Conservation (phyloP, 1,284 basidiomycete genomes). For the Earliella scabrosa region DNA sequence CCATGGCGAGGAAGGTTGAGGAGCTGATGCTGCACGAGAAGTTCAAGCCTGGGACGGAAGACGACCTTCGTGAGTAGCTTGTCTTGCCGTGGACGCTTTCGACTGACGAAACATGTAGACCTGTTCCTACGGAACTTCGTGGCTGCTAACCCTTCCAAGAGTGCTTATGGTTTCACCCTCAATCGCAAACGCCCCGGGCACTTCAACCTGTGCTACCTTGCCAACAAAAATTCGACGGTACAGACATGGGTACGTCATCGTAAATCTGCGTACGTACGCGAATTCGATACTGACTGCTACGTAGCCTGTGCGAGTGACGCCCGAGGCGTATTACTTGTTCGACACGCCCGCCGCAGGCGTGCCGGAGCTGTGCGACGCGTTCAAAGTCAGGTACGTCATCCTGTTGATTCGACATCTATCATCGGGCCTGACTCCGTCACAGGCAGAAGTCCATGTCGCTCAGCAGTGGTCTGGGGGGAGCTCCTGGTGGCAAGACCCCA, state of each 20-base stretch:
- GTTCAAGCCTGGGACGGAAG: conserved; percentile 88
- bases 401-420: background rate
- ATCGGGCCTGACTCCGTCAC: conserved; percentile 10
- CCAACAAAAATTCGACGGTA: conserved; percentile 89
- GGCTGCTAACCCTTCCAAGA: conserved; percentile 91
- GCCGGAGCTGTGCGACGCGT: conserved; percentile 91
- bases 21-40: conserved; percentile 97
- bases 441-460: conserved; percentile 82
- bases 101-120: conserved; percentile 50
- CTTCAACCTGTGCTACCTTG: conserved; percentile 93
- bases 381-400: conserved; percentile 82
- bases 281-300: conserved; percentile 12
- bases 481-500: conserved; percentile 77
- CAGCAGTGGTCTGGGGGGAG: conserved; percentile 44
- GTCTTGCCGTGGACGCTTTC: conserved; percentile 1
- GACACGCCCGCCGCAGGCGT: conserved; percentile 90
- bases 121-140: conserved; percentile 90
- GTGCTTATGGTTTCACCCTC: conserved; percentile 95
- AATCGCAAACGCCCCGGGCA: conserved; percentile 92
- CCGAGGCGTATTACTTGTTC: conserved; percentile 89
- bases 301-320: conserved; percentile 87
- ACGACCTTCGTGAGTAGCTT: conserved; percentile 84
- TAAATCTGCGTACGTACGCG: conserved; percentile 1
- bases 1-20: conserved; percentile 93
- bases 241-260: conserved; percentile 82